These are phyloP conservation scores for Ophiostoma ips DNA, from an alignment of 2,329 filamentous ascomycete species.

Conservation along the genomic window DNA sequence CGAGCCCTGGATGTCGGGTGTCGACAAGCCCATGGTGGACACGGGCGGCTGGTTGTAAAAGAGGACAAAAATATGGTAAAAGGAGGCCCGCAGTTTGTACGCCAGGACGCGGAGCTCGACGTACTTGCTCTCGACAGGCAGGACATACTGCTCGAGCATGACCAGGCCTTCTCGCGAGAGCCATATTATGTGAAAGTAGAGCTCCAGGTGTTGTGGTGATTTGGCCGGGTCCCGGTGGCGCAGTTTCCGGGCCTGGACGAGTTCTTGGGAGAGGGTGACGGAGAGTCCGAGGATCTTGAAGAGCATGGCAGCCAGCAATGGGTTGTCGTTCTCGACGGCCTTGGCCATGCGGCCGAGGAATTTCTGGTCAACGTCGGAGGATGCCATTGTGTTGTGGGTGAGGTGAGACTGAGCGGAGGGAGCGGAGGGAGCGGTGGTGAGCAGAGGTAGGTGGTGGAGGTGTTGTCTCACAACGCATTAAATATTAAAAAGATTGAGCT, in stretches of 20 bases:
- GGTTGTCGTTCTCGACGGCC: conserved; percentile 62
- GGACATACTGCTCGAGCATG: conserved; percentile 74
- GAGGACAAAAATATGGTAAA: conserved; percentile 92
- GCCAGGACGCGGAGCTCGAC: conserved; percentile 78
- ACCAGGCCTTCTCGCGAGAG: conserved; percentile 81
- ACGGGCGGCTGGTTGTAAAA: conserved; percentile 86
- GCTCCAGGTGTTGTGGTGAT: conserved; percentile 60
- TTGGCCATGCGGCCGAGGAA: conserved; percentile 82
- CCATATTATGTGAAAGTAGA: conserved; percentile 87
- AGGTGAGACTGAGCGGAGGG: not conserved
- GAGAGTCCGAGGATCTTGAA: conserved; percentile 88
- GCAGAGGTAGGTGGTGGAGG: not conserved
- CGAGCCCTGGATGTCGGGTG: conserved; percentile 27
- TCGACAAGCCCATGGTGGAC: conserved; percentile 42
- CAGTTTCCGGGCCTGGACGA: conserved; percentile 70
- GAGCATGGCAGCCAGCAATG: conserved; percentile 65
- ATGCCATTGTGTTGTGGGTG: conserved; percentile 57
- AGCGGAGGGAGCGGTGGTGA: not conserved
- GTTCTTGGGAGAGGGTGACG: conserved; percentile 70
- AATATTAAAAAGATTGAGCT: not conserved
- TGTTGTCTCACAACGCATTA: not conserved
- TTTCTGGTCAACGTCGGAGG: conserved; percentile 94
- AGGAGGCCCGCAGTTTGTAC: conserved; percentile 83
- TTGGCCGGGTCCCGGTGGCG: conserved; percentile 68
- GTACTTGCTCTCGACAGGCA: conserved; percentile 69